A percentile compares a stretch with the other conserved stretches of the same genome.
These are phyloP conservation scores for Suillus cothurnatus DNA, from an alignment of 768 basidiomycete species.

Conservation along the genomic window DNA sequence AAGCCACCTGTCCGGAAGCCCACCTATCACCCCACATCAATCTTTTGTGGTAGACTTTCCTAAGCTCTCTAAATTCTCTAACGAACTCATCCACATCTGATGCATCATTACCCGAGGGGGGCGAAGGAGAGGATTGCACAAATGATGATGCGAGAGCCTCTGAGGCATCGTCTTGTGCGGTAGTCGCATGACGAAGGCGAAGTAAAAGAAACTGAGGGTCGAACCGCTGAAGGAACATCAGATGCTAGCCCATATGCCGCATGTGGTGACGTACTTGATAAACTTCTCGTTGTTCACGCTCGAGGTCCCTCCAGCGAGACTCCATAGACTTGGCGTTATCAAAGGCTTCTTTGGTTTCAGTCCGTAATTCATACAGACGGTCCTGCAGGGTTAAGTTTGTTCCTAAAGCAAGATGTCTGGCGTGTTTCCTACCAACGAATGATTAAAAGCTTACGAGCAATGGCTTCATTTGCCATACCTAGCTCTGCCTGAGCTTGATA, in stretches of 20 bases:
- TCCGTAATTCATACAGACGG: slow-evolving; percentile 69
- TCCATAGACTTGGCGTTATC: slow-evolving; percentile 85
- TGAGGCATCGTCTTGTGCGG: slow-evolving; percentile 87
- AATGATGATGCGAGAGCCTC: slow-evolving; percentile 86
- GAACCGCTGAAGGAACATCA: slow-evolving; percentile 60
- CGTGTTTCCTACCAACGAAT: slow-evolving; percentile 15
- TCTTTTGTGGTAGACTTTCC: slow-evolving; percentile 93
- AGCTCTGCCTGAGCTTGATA: slow-evolving; percentile 79
- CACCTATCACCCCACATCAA: slow-evolving; percentile 90
- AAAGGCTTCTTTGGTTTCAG: slow-evolving; percentile 86
- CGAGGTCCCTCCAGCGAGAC: slow-evolving; percentile 81
- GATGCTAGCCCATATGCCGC: slow-evolving; percentile 7
- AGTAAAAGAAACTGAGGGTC: slow-evolving; percentile 86
- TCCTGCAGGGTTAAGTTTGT: slow-evolving; percentile 79
- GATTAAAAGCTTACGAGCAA: slow-evolving; percentile 66
- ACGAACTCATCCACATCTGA: slow-evolving; percentile 84
- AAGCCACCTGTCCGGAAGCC: slow-evolving; percentile 81
- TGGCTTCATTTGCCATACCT: slow-evolving; percentile 80
- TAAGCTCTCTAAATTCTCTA: slow-evolving; percentile 79
- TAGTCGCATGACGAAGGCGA: slow-evolving; percentile 85
- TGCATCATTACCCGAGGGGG: slow-evolving; percentile 25
- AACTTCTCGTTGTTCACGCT: slow-evolving; percentile 84
- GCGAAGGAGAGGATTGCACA: slow-evolving; percentile 57
- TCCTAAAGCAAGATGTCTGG: slow-evolving; percentile 42
- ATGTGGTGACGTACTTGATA: slow-evolving; percentile 65